Percentiles rank a stretch among this genome's conserved stretches.
Evolutionary conservation across 75 land plant species (phyloP).

Genomic region (Pinus albicaulis): DNA sequence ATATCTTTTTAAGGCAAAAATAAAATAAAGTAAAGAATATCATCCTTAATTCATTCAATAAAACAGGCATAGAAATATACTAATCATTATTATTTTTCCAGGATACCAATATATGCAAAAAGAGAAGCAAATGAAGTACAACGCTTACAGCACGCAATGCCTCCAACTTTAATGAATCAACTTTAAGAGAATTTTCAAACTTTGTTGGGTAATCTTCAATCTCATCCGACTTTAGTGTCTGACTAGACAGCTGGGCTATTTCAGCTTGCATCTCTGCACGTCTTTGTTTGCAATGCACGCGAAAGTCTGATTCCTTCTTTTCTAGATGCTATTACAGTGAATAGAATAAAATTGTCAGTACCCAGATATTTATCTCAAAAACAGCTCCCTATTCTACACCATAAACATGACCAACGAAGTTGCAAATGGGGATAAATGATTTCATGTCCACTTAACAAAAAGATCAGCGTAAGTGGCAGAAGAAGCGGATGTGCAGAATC

Average conservation of each 20-base stretch:
- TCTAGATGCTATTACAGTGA: background rate
- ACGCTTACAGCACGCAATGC: background rate
- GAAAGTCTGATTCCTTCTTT: slow-evolving; percentile 1
- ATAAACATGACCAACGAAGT: background rate
- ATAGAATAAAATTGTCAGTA: background rate
- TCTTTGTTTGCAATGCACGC: background rate
- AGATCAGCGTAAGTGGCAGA: background rate
- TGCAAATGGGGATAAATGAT: background rate
- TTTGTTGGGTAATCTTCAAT: background rate
- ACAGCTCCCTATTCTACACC: background rate
- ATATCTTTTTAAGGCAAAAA: background rate
- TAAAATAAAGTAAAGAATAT: background rate
- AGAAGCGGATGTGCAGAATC: background rate
- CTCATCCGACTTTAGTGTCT: background rate
- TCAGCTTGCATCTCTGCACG: slow-evolving; percentile 2
- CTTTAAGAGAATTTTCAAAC: background rate
- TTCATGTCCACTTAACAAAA: background rate
- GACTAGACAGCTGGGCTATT: background rate
- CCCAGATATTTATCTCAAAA: background rate
- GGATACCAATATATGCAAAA: background rate
- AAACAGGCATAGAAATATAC: too few species aligned
- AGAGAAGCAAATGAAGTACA: background rate
- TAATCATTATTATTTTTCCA: background rate
- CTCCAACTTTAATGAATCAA: background rate
- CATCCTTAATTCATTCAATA: background rate